phyloP scores from a whole-genome alignment of 768 basidiomycete genomes.

The Leucosporidium creatinivorum region DNA sequence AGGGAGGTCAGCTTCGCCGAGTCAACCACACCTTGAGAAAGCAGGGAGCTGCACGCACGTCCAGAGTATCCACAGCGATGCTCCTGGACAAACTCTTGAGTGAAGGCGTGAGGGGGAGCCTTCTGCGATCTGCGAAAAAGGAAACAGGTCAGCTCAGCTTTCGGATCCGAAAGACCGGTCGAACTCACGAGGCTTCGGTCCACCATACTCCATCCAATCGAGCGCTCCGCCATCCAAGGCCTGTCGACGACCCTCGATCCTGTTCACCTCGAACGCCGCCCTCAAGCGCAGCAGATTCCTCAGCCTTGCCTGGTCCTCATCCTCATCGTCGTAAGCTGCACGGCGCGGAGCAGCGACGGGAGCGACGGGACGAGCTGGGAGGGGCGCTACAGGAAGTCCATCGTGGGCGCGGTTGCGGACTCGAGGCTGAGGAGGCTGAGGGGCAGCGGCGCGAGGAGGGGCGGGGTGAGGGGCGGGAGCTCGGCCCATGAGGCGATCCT shows the following conservation, averaged over 20 bases:
- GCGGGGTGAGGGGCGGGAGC: not conserved
- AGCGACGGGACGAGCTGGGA: not conserved
- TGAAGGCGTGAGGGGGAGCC: conserved; percentile 3
- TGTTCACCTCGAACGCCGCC: not conserved
- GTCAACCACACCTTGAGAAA: too few species aligned
- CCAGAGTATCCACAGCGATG: conserved; percentile 10
- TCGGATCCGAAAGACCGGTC: not conserved
- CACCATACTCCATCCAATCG: not conserved
- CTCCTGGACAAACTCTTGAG: not conserved
- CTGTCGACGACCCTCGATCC: too few species aligned
- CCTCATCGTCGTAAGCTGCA: not conserved
- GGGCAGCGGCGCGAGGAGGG: not conserved
- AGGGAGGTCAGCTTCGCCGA: not conserved
- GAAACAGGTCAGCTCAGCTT: not conserved
- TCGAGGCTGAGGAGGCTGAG: not conserved
- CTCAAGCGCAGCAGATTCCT: not conserved
- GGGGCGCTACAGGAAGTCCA: not conserved
- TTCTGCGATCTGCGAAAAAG: not conserved
- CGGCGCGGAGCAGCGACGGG: not conserved
- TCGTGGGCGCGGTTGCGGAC: not conserved
- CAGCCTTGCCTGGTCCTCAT: not conserved
- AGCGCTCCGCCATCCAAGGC: not conserved
- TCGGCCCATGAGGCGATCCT: not conserved
- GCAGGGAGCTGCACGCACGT: too few species aligned
- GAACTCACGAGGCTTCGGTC: not conserved